A percentile compares a stretch with the other conserved stretches of the same genome.
Conservation (phyloP, 495 filamentous ascomycete genomes). For the Hyaloscypha finlandica region DNA sequence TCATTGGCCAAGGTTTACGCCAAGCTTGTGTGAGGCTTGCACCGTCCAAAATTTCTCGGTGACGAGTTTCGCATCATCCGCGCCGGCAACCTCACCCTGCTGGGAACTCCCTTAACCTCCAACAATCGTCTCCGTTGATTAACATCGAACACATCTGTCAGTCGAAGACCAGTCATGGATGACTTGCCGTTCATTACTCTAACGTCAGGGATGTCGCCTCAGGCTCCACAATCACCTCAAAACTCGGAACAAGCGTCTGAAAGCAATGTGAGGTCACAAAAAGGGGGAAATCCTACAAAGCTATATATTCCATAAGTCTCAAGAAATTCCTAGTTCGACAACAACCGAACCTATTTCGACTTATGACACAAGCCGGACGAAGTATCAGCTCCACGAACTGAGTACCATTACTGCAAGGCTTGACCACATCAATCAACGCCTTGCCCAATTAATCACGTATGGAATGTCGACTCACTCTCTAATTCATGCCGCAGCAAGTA, state of each 20-base stretch:
- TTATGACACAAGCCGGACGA: neutral
- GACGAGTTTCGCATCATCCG: no score
- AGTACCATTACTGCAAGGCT: constrained; percentile 1
- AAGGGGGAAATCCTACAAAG: neutral
- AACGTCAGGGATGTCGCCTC: neutral
- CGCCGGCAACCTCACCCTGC: no score
- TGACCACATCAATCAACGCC: neutral
- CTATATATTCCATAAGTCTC: neutral
- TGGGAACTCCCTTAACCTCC: no score
- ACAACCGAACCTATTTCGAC: neutral
- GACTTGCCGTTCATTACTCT: neutral
- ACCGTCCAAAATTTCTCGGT: no score
- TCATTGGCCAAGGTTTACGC: no score
- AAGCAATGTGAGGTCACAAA: neutral
- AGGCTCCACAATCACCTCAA: neutral
- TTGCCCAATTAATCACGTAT: neutral
- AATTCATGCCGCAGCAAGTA: neutral
- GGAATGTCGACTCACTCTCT: neutral
- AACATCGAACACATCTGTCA: no score
- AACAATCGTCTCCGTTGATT: no score
- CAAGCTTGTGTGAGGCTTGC: no score
- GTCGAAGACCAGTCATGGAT: neutral
- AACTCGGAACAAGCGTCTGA: neutral
- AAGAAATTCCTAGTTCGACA: neutral
- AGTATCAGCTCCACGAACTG: constrained; percentile 3